Evolutionary conservation across 2,329 filamentous ascomycete species (phyloP).

Genomic region (Clarireedia hainanense): DNA sequence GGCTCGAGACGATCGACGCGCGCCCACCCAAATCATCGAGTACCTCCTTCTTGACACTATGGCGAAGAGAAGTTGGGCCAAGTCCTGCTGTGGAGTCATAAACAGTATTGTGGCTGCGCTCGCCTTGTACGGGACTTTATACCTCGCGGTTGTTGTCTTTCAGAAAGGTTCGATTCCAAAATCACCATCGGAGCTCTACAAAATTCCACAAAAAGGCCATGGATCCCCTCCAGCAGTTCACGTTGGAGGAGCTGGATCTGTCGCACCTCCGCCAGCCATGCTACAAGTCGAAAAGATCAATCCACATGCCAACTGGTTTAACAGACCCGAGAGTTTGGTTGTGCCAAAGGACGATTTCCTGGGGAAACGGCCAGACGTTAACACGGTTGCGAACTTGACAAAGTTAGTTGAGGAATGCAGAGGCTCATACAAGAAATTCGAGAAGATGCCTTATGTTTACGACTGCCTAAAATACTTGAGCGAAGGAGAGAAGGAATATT

Average conservation of each 20-base stretch:
- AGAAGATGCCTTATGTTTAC: conserved; percentile 47
- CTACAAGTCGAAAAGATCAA: conserved; percentile 37
- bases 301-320: conserved; percentile 45
- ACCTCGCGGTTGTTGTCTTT: conserved; percentile 21
- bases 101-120: conserved; percentile 26
- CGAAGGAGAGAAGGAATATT: conserved; percentile 41
- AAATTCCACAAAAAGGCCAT: conserved; percentile 12
- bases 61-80: conserved; percentile 21
- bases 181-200: conserved; percentile 23
- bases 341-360: conserved; percentile 43
- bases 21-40: not conserved
- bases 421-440: conserved; percentile 42
- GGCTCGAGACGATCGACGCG: not conserved
- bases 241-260: conserved; percentile 6
- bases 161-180: conserved; percentile 24
- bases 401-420: conserved; percentile 44
- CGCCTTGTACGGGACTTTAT: conserved; percentile 23
- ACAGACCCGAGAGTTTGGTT: conserved; percentile 42
- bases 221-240: conserved; percentile 14
- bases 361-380: conserved; percentile 41
- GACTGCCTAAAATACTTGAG: conserved; percentile 45
- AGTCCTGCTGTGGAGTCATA: conserved; percentile 22
- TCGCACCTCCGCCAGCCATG: conserved; percentile 15
- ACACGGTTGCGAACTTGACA: conserved; percentile 45
- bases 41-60: conserved; percentile 14